These are phyloP conservation scores for Colletotrichum salicis DNA, from an alignment of 2,329 filamentous ascomycete genomes.

Conservation along the genomic window DNA sequence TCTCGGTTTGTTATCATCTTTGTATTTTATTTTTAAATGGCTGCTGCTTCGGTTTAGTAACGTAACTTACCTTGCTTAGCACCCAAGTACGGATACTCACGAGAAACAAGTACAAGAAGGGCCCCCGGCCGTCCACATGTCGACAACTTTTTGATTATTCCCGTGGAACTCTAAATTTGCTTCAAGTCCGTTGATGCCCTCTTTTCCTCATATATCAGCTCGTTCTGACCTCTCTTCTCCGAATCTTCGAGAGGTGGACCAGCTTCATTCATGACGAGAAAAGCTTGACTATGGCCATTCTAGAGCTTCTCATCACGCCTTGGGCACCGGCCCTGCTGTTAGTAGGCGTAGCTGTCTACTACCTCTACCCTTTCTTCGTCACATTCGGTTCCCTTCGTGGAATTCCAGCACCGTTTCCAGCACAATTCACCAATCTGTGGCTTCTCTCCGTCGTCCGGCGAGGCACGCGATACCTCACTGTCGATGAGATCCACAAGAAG, in stretches of 20 bases:
- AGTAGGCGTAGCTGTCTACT: constrained; percentile 21
- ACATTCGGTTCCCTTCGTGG: constrained; percentile 61
- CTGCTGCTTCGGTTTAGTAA: neutral
- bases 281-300: constrained; percentile 22
- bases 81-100: neutral
- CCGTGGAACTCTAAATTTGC: constrained; percentile 2
- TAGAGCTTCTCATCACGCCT: constrained; percentile 27
- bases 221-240: neutral
- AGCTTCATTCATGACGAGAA: neutral
- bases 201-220: neutral
- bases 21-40: neutral
- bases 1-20: constrained; percentile 5
- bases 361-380: constrained; percentile 67
- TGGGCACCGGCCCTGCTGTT: constrained; percentile 29
- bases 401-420: constrained; percentile 72
- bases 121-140: constrained; percentile 1
- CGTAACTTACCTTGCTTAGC: neutral
- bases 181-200: too few relatives aligned
- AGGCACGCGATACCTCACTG: constrained; percentile 70
- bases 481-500: constrained; percentile 80
- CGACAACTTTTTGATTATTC: neutral
- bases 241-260: neutral
- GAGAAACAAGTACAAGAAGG: constrained; percentile 10
- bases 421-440: constrained; percentile 82
- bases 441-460: constrained; percentile 73